These are phyloP conservation scores for Pseudogymnoascus sp. DNA, from an alignment of 2,329 filamentous ascomycete genomes.

Conservation along the genomic window DNA sequence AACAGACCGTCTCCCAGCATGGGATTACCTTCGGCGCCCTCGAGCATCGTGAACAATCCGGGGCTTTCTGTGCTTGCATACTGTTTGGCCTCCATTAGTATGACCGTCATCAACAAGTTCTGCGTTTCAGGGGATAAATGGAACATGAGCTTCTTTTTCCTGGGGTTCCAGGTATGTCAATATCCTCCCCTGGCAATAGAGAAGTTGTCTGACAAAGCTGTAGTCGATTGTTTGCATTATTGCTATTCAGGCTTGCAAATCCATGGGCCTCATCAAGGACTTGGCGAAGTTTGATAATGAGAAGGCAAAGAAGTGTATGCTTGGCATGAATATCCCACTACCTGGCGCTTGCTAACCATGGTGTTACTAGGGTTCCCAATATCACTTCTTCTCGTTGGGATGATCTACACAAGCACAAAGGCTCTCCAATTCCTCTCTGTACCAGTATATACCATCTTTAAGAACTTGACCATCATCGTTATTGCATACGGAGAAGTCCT, in stretches of 20 bases:
- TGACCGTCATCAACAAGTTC: conserved; percentile 99
- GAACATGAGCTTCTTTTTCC: conserved; percentile 94
- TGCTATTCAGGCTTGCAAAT: conserved; percentile 77
- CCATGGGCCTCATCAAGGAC: conserved; percentile 71
- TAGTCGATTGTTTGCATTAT: conserved; percentile 84
- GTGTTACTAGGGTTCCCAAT: conserved; percentile 76
- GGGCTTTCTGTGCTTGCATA: conserved; percentile 77
- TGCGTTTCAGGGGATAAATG: conserved; percentile 84
- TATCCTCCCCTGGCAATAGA: neutral
- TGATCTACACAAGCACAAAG: conserved; percentile 98
- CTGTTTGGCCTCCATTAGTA: conserved; percentile 92
- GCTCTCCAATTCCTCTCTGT: conserved; percentile 94
- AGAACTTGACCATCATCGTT: conserved; percentile 97
- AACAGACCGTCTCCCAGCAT: conserved; percentile 33
- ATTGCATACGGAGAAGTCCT: conserved; percentile 98
- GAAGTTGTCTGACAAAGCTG: conserved; percentile 9
- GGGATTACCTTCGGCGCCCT: conserved; percentile 15
- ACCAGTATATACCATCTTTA: conserved; percentile 99
- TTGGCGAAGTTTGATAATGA: conserved; percentile 73
- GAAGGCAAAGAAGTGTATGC: conserved; percentile 84
- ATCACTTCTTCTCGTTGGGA: conserved; percentile 88
- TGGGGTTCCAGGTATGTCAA: conserved; percentile 76
- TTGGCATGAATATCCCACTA: neutral
- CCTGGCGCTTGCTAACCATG: conserved; percentile 10
- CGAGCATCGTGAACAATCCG: conserved; percentile 61